A percentile compares a stretch with the other conserved stretches of the same genome.
phyloP scores from a whole-genome alignment of 1,284 basidiomycete genomes.

The Coniferiporia sulphurascens region DNA sequence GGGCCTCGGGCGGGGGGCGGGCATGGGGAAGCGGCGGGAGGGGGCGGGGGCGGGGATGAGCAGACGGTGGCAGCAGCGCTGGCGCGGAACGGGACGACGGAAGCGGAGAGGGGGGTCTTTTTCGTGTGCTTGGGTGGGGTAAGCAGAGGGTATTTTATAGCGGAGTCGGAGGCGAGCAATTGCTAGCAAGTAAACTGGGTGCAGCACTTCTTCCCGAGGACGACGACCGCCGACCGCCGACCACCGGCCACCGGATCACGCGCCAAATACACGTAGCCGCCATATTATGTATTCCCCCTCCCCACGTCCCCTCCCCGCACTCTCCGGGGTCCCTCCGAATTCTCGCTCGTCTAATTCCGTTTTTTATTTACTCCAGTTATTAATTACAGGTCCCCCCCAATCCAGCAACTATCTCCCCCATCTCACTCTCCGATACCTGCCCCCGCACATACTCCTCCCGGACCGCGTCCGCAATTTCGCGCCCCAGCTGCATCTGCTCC shows the following conservation, averaged over 20 bases:
- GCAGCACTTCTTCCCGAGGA: neutral
- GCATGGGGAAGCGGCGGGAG: conserved; percentile 44
- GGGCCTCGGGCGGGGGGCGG: conserved; percentile 62
- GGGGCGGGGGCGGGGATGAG: no score
- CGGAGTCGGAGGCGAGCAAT: neutral
- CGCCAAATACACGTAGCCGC: no score
- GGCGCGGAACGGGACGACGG: conserved; percentile 16
- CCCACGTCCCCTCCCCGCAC: neutral
- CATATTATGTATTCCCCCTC: neutral
- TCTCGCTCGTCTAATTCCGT: no score
- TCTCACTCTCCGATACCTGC: conserved; percentile 26
- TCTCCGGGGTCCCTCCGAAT: neutral
- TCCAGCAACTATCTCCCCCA: conserved; percentile 33
- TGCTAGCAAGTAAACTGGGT: no score
- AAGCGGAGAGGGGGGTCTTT: conserved; percentile 8
- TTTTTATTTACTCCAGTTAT: no score
- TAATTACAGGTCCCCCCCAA: conserved; percentile 22
- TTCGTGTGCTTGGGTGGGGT: conserved; percentile 9
- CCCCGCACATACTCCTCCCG: conserved; percentile 29
- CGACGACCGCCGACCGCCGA: no score
- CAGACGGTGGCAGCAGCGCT: conserved; percentile 14
- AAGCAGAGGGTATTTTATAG: conserved; percentile 10
- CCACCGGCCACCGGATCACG: no score
- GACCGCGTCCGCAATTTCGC: conserved; percentile 35
- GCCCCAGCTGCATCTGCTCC: conserved; percentile 37